These are phyloP conservation scores for Pleurotus tuoliensis DNA, from an alignment of 768 basidiomycete genomes.

Conservation along the genomic window DNA sequence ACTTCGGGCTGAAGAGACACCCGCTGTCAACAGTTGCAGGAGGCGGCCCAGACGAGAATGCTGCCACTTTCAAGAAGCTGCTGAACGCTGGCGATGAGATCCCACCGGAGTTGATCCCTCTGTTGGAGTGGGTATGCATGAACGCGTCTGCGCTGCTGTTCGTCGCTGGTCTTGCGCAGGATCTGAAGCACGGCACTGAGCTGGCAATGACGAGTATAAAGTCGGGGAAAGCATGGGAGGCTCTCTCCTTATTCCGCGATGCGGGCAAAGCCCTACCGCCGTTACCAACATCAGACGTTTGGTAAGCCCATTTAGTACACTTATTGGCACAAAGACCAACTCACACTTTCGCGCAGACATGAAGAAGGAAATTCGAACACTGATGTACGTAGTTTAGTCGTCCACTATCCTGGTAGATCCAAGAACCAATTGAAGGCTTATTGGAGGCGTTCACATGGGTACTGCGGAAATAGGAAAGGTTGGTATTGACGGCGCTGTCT, in stretches of 20 bases:
- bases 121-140: conserved; percentile 84
- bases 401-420: too few species aligned
- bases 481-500: too few species aligned
- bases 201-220: conserved; percentile 60
- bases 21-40: conserved; percentile 69
- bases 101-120: conserved; percentile 54
- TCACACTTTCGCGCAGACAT: too few species aligned
- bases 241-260: conserved; percentile 47
- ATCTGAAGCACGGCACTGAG: conserved; percentile 67
- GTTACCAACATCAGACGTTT: too few species aligned
- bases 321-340: too few species aligned
- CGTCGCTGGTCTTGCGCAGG: conserved; percentile 70
- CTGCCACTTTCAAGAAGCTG: conserved; percentile 62
- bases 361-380: too few species aligned
- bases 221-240: conserved; percentile 58
- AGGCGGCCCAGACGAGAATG: conserved; percentile 76
- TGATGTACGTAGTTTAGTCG: too few species aligned
- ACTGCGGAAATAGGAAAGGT: too few species aligned
- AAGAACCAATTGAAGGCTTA: too few species aligned
- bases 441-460: too few species aligned
- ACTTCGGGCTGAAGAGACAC: conserved; percentile 76
- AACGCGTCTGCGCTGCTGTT: conserved; percentile 89
- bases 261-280: conserved; percentile 25
- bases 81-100: conserved; percentile 54
- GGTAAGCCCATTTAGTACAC: too few species aligned